phyloP scores from a whole-genome alignment of 169 alveolate genomes.

The Babesia ovata region DNA sequence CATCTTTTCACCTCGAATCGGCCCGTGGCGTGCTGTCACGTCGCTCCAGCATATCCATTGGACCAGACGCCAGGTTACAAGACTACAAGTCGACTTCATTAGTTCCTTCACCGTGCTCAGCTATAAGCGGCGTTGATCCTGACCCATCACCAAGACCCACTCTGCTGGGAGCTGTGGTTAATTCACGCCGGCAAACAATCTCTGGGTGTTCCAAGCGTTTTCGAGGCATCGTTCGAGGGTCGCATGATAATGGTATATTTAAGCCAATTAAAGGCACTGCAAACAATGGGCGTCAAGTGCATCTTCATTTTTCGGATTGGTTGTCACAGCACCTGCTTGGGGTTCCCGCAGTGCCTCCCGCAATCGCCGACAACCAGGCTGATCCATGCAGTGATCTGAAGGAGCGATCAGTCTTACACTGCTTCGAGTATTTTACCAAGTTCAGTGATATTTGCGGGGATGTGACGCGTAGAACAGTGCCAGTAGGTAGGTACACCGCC shows the following conservation, averaged over 20 bases:
- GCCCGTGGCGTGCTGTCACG: neutral
- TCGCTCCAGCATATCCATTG: neutral
- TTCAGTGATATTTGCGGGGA: slow-evolving; percentile 39
- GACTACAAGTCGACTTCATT: neutral
- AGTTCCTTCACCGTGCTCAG: neutral
- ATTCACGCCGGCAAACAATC: neutral
- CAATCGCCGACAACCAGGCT: neutral
- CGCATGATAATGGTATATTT: neutral
- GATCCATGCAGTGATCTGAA: slow-evolving; percentile 1
- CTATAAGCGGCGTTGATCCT: neutral
- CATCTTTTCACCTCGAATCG: neutral
- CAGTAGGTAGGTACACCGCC: slow-evolving; percentile 29
- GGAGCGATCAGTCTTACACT: slow-evolving; percentile 14
- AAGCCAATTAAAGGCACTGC: neutral
- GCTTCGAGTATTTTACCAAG: slow-evolving; percentile 52
- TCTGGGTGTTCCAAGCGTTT: neutral
- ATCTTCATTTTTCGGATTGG: slow-evolving; percentile 28
- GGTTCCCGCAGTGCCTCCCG: neutral
- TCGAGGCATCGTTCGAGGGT: neutral
- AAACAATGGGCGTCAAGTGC: neutral
- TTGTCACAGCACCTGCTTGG: slow-evolving; percentile 1
- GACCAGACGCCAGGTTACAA: neutral
- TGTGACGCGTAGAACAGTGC: slow-evolving; percentile 18
- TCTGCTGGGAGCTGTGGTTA: no score
- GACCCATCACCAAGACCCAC: neutral